A percentile compares a stretch with the other conserved stretches of the same genome.
These are phyloP conservation scores for Mimosa bimucronata DNA, from an alignment of 306 rosid genomes.

Conservation along the genomic window DNA sequence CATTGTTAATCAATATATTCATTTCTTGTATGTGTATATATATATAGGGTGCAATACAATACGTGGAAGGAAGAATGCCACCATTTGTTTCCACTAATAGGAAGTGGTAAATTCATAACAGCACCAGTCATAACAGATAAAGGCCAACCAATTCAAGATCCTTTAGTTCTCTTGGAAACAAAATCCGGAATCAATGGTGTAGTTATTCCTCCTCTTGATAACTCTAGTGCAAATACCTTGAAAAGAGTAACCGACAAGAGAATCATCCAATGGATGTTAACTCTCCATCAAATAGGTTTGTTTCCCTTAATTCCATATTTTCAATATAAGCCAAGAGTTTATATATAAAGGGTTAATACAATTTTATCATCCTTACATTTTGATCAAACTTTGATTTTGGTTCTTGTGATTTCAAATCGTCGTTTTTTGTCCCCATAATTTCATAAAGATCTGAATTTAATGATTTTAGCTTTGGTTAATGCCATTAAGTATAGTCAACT, in stretches of 20 bases:
- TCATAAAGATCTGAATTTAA: too few relatives aligned
- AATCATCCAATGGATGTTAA: slow-evolving; percentile 90
- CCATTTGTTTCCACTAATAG: slow-evolving; percentile 79
- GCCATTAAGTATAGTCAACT: too few relatives aligned
- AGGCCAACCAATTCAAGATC: slow-evolving; percentile 81
- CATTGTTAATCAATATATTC: too few relatives aligned
- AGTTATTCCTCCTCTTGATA: slow-evolving; percentile 46
- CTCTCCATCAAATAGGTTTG: slow-evolving; percentile 91
- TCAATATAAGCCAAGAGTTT: not conserved
- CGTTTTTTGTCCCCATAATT: too few relatives aligned
- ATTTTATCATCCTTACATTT: too few relatives aligned
- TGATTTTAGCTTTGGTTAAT: too few relatives aligned
- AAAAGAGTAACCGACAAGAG: slow-evolving; percentile 58
- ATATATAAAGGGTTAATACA: not conserved
- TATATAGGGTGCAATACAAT: slow-evolving; percentile 62
- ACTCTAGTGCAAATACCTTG: slow-evolving; percentile 4
- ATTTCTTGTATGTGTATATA: not conserved
- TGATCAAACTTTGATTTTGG: too few relatives aligned
- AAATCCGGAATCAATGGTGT: slow-evolving; percentile 51
- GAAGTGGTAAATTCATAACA: slow-evolving; percentile 92
- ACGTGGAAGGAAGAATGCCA: slow-evolving; percentile 85
- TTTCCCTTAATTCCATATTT: not conserved
- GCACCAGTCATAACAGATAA: slow-evolving; percentile 83
- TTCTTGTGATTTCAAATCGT: too few relatives aligned
- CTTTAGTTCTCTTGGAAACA: slow-evolving; percentile 72